These are phyloP conservation scores for Quercus dentata DNA, from an alignment of 306 rosid species.

Conservation along the genomic window DNA sequence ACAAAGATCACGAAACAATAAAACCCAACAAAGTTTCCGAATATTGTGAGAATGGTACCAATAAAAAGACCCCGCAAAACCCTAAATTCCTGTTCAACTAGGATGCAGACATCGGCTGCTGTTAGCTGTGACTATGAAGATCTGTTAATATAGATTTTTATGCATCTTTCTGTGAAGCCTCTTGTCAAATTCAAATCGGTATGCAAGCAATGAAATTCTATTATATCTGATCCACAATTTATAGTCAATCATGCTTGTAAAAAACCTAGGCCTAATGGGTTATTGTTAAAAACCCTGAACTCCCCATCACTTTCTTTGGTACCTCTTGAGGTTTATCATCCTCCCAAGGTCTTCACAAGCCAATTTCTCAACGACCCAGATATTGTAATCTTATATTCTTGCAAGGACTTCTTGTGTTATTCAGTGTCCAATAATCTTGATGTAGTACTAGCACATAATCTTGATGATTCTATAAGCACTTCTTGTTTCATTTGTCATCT, in stretches of 20 bases:
- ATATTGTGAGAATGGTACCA: too few relatives aligned
- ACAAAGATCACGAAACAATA: too few relatives aligned
- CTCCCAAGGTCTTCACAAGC: neutral
- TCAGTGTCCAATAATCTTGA: neutral
- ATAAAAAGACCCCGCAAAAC: neutral
- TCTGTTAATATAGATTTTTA: neutral
- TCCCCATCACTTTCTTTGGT: too few relatives aligned
- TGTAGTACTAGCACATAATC: neutral
- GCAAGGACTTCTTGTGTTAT: conserved; percentile 24
- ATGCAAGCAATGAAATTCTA: neutral
- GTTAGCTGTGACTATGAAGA: neutral
- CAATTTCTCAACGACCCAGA: neutral
- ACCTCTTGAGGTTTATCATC: too few relatives aligned
- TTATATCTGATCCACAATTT: neutral
- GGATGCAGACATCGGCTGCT: neutral
- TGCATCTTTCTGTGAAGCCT: neutral
- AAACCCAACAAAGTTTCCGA: too few relatives aligned
- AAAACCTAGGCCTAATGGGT: neutral
- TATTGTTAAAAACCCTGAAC: neutral
- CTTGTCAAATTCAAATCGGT: neutral
- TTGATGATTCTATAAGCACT: neutral
- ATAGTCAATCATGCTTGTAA: neutral
- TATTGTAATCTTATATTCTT: neutral
- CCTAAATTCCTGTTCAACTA: neutral
- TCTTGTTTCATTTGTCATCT: conserved; percentile 11